A percentile compares a stretch with the other conserved stretches of the same genome.
Conservation (phyloP, 805 yeast species). For the Jamesozyma gamospora region DNA sequence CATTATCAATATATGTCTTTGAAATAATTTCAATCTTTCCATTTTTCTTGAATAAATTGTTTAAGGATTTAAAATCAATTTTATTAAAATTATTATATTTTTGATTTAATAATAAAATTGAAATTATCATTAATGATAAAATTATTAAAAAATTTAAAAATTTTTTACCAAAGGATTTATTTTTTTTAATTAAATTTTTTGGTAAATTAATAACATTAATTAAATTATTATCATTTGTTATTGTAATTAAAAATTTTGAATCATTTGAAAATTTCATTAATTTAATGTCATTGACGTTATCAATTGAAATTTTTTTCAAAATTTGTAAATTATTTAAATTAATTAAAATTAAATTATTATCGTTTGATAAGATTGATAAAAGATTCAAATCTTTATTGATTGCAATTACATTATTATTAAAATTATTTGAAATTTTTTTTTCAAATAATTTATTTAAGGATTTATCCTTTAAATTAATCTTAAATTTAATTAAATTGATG, state of each 20-base stretch:
- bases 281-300: constrained; percentile 67
- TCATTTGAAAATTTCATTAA: constrained; percentile 67
- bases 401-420: constrained; percentile 42
- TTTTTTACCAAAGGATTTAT: constrained; percentile 21
- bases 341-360: constrained; percentile 53
- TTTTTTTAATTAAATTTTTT: constrained; percentile 31
- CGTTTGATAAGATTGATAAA: constrained; percentile 40
- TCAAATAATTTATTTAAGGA: constrained; percentile 16
- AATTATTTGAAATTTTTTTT: constrained; percentile 24
- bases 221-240: constrained; percentile 61
- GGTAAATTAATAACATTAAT: constrained; percentile 57
- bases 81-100: no score
- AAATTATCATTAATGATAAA: constrained; percentile 15
- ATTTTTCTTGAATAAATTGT: no score
- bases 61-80: no score
- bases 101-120: not conserved
- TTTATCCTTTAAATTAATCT: constrained; percentile 17
- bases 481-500: constrained; percentile 26
- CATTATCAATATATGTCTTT: constrained; percentile 12
- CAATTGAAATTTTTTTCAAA: constrained; percentile 58
- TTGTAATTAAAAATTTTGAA: constrained; percentile 58
- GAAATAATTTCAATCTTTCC: no score
- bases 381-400: constrained; percentile 27
- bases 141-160: constrained; percentile 19
- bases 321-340: constrained; percentile 39